Evolutionary conservation across 495 filamentous ascomycete species (phyloP), one percentile per base, ranked within the genome.

Genomic region (Opeltia flavorubescens): DNA sequence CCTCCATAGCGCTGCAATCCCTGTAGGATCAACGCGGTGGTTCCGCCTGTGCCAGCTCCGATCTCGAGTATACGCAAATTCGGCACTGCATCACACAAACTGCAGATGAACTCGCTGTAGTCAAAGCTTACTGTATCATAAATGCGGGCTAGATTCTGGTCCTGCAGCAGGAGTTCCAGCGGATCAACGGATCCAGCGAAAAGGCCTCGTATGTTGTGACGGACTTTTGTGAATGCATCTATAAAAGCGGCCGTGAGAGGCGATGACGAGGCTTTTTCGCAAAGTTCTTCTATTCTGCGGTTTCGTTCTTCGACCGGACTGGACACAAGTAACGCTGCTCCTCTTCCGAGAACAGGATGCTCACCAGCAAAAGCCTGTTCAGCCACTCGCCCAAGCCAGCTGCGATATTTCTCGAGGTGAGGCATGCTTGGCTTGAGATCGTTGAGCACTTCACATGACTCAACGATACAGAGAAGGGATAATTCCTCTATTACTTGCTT

Each of bases 31-130:
- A 49, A 26, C 0, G 13, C 35, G 1, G 69, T 64, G 28, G 27
- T 40, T 15, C 54, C 59, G 2, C 62, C 65, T 28, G 59, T 64
- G 12, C 66, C 66, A 5, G 64, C 65, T 4, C 68, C 66, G 17
- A 71, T 46, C 49, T 68, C 65, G 2, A 68, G 50, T 23, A 68
- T 54, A 18, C 53, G 30, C 9, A 67, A 48, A 11, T 50, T 45
- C 0, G 65, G 64, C 27, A 59, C 51, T 2, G 45, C 26, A 41
- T 61, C 56, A 0, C 47, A 52, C 21, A 57, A 35, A 18, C 43
- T 13, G 13, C 43, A 31, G 46, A 59, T 26, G 20, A 59, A 58
- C 3, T 49, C 7, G 9, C 11, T 9, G 27, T 26, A 29, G 23
- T 53, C 47, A 4, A 51, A 55, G 31, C 46, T 54, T 20, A 29